A percentile compares a stretch with the other conserved stretches of the same genome.
Evolutionary conservation across 371 early-diverging fungal genomes (phyloP).

Genomic region (Gilbertella persicaria): DNA sequence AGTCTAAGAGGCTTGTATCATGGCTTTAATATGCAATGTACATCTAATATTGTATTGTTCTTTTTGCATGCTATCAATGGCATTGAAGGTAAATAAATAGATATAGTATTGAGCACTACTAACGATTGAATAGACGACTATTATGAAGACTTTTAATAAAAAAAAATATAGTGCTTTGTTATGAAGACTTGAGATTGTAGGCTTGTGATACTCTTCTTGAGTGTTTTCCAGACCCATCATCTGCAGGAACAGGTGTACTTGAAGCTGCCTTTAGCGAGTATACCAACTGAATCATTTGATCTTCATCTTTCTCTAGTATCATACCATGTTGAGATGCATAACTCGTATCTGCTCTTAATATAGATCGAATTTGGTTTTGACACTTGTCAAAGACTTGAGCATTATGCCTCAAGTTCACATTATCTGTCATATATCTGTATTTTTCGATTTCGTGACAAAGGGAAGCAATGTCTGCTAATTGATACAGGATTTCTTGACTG

Average conservation of each 20-base stretch:
- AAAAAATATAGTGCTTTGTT: background rate
- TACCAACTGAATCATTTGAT: conserved; percentile 57
- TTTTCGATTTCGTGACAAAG: conserved; percentile 51
- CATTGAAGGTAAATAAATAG: conserved; percentile 49
- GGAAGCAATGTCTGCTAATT: conserved; percentile 38
- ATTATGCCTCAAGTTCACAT: conserved; percentile 32
- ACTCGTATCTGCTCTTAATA: conserved; percentile 45
- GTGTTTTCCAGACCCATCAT: conserved; percentile 28
- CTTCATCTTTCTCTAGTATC: conserved; percentile 42
- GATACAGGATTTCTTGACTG: conserved; percentile 20
- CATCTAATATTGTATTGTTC: conserved; percentile 66
- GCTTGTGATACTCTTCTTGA: conserved; percentile 47
- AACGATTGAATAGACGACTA: conserved; percentile 11
- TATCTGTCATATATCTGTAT: conserved; percentile 40
- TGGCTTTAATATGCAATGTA: conserved; percentile 73
- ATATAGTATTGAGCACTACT: background rate
- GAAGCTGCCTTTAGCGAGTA: conserved; percentile 45
- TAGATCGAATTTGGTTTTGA: conserved; percentile 51
- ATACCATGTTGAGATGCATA: conserved; percentile 52
- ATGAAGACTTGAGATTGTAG: conserved; percentile 31
- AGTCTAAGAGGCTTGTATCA: conserved; percentile 76
- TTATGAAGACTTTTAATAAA: conserved; percentile 26
- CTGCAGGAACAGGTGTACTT: conserved; percentile 8
- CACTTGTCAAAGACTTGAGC: conserved; percentile 56
- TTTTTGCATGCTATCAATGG: conserved; percentile 58